A percentile compares a stretch with the other conserved stretches of the same genome.
These are phyloP conservation scores for Diaporthe humulicola DNA, from an alignment of 2,329 filamentous ascomycete genomes.

Conservation along the genomic window DNA sequence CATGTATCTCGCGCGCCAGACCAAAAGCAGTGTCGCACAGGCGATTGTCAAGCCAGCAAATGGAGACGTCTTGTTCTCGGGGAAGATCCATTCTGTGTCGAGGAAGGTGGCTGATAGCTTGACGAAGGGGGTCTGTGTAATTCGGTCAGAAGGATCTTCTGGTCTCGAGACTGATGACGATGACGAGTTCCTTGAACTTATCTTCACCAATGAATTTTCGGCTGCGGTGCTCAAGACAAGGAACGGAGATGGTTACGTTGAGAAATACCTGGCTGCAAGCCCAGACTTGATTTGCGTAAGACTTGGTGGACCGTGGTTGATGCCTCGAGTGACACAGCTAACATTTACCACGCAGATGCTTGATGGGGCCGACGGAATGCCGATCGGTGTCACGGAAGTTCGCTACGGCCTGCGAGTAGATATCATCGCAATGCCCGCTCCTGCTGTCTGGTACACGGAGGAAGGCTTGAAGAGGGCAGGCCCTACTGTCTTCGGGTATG, in stretches of 20 bases:
- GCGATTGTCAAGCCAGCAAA: background rate
- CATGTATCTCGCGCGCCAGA: background rate
- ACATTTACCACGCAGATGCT: background rate
- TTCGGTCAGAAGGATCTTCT: background rate
- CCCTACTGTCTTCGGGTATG: constrained; percentile 20
- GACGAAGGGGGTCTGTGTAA: constrained; percentile 1
- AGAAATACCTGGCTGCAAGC: background rate
- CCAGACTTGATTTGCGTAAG: constrained; percentile 18
- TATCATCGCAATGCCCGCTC: constrained; percentile 7
- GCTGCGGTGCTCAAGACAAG: background rate
- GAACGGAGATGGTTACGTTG: background rate
- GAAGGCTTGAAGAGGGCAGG: constrained; percentile 9
- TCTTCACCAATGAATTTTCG: constrained; percentile 12
- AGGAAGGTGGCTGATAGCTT: background rate
- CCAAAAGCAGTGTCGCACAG: background rate
- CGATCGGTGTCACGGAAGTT: constrained; percentile 18
- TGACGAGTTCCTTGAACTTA: background rate
- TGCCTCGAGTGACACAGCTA: background rate
- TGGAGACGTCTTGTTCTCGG: background rate
- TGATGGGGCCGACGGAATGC: constrained; percentile 17
- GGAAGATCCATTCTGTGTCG: background rate
- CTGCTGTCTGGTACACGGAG: background rate
- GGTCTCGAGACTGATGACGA: background rate
- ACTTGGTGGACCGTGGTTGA: fast-evolving
- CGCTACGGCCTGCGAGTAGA: constrained; percentile 1